Conservation (phyloP, 2,329 filamentous ascomycete genomes). For the Colletotrichum lentis region DNA sequence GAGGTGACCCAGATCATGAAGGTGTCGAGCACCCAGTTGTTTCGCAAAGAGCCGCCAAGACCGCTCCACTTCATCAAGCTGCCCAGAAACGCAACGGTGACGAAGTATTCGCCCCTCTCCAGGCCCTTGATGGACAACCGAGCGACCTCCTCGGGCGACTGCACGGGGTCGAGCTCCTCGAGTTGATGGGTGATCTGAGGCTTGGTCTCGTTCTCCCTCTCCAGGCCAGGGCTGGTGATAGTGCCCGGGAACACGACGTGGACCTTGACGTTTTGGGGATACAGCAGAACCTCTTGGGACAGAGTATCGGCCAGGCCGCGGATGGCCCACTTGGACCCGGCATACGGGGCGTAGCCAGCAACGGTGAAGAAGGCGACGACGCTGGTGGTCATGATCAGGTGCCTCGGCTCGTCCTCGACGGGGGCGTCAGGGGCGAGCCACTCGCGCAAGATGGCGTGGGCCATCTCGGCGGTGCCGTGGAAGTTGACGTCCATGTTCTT, state of each 20-base stretch:
- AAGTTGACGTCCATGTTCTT: constrained; percentile 93
- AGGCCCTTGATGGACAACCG: constrained; percentile 73
- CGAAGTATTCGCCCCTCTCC: constrained; percentile 80
- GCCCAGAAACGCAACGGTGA: constrained; percentile 79
- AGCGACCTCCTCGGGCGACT: constrained; percentile 82
- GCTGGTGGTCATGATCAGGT: constrained; percentile 89
- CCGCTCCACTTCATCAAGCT: constrained; percentile 72
- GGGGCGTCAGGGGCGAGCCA: constrained; percentile 70
- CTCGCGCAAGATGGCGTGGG: constrained; percentile 76
- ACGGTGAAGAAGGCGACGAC: constrained; percentile 78
- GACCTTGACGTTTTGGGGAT: constrained; percentile 82
- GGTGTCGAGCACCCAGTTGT: constrained; percentile 68
- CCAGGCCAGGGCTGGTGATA: constrained; percentile 79
- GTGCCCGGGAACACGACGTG: constrained; percentile 86
- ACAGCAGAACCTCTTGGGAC: constrained; percentile 83
- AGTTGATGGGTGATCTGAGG: constrained; percentile 80
- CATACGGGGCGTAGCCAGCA: constrained; percentile 84
- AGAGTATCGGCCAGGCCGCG: constrained; percentile 84
- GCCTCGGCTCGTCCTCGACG: constrained; percentile 64
- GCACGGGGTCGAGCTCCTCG: constrained; percentile 82
- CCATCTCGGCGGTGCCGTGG: constrained; percentile 85
- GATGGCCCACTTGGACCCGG: constrained; percentile 85
- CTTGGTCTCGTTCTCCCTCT: constrained; percentile 79
- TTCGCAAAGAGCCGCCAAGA: constrained; percentile 64
- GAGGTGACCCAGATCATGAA: constrained; percentile 59